A percentile compares a stretch with the other conserved stretches of the same genome.
These are phyloP conservation scores for Scenedesmus sp. DNA, from an alignment of 163 green algal species.

Conservation along the genomic window DNA sequence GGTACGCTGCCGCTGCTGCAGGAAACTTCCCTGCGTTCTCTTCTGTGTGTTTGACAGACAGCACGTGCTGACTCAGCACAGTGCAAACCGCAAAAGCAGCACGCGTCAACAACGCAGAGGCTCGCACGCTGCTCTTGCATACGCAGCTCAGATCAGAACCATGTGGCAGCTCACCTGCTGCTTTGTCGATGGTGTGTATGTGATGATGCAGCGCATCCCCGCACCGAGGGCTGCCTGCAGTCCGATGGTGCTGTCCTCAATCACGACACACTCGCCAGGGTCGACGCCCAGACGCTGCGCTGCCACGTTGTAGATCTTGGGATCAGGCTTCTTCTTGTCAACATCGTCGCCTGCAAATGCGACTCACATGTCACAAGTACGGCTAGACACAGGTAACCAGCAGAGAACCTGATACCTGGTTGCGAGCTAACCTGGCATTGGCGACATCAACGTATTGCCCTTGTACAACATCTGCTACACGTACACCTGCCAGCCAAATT, in stretches of 20 bases:
- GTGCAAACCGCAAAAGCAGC: neutral
- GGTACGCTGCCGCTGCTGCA: neutral
- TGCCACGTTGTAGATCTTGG: conserved; percentile 91
- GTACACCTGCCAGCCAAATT: too few species aligned
- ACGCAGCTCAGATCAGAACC: neutral
- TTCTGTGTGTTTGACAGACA: neutral
- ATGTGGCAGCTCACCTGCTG: conserved; percentile 19
- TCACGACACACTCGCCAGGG: conserved; percentile 83
- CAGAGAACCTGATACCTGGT: neutral
- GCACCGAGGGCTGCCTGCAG: conserved; percentile 84
- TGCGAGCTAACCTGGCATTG: too few species aligned
- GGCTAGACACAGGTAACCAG: neutral
- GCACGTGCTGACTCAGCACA: neutral
- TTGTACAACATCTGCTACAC: too few species aligned
- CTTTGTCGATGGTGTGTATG: conserved; percentile 86
- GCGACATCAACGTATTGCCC: too few species aligned
- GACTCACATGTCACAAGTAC: neutral
- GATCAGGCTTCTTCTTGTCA: conserved; percentile 86
- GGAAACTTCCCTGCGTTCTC: neutral
- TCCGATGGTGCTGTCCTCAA: conserved; percentile 90
- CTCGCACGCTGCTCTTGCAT: neutral
- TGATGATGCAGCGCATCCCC: conserved; percentile 96
- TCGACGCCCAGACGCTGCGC: conserved; percentile 80
- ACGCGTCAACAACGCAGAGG: neutral
- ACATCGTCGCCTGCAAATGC: conserved; percentile 84